Evolutionary conservation across 2,329 filamentous ascomycete species (phyloP), one percentile per base, ranked within the genome.

Genomic region (Epicoccum sorghinum): DNA sequence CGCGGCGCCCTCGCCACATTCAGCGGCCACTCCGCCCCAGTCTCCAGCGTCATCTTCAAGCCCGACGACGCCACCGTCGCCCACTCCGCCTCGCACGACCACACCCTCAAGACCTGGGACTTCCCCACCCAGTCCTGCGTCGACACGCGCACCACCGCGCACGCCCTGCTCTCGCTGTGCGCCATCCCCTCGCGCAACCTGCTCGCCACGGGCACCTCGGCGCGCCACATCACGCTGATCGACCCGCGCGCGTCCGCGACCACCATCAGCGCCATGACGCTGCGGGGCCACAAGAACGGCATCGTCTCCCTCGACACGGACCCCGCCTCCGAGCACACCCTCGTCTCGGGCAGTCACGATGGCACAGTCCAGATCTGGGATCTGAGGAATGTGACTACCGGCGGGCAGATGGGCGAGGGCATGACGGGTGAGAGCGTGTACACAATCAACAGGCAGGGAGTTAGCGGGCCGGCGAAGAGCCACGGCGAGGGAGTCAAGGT

Each of bases 281-380:
- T 97, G 18, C 85, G 91, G 30, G 93, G 93, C 0, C 93, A 98
- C 78, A 86, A 86, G 55, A 96, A 96, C 78, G 82, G 81, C 6
- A 83, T 89, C 9, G 83, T 86, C 2, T 77, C 78, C n/a, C 76
- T 89, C 35, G 80, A 82, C 10, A 77, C 78, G 9, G 83, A 86
- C 63, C 85, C 85, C 0, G 83, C 85, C 36, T 93, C 88, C 68
- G 86, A 88, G 58, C 91, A 93, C 77, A 86, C 89, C n/a, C 82
- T 99, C 7, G 90, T 93, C 0, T 95, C 89, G 29, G 93, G 86
- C n/a, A 90, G 89, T 40, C 90, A 96, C 75, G 95, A 99, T 74
- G 92, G 93, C 30, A 96, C 91, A 1, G 95, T 91, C 68, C 85
- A 92, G 46, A 87, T 99, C 43, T 99, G 95, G 95, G 95, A 99